These are phyloP conservation scores for Dryas integrifolia DNA, from an alignment of 331 rosid species.

Conservation along the genomic window DNA sequence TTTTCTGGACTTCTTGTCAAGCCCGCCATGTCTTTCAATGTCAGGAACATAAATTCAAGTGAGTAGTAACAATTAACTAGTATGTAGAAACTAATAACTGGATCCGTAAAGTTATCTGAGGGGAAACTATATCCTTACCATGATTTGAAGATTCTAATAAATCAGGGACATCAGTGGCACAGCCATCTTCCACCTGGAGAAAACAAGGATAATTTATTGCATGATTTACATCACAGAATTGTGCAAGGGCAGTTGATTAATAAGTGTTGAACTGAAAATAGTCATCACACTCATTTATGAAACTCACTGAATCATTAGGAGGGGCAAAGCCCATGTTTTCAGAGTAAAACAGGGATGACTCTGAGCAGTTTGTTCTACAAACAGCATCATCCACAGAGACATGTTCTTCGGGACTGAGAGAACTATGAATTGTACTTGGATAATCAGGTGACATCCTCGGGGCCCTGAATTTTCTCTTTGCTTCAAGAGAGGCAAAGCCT, in stretches of 20 bases:
- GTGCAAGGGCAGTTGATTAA: constrained; percentile 6
- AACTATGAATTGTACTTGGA: constrained; percentile 37
- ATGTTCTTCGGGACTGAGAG: constrained; percentile 37
- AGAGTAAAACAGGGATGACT: constrained; percentile 29
- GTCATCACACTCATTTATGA: constrained; percentile 12
- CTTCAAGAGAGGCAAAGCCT: constrained; percentile 97
- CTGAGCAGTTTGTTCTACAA: constrained; percentile 18
- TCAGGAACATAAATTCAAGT: constrained; percentile 31
- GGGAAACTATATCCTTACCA: constrained; percentile 43
- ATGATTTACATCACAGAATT: constrained; percentile 4
- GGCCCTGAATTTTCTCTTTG: constrained; percentile 81
- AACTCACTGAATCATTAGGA: constrained; percentile 49
- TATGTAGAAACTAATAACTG: constrained; percentile 18
- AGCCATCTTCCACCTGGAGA: constrained; percentile 42
- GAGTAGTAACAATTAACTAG: constrained; percentile 25
- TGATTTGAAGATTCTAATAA: constrained; percentile 36
- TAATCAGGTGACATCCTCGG: constrained; percentile 68
- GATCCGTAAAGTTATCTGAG: constrained; percentile 14
- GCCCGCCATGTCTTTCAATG: constrained; percentile 33
- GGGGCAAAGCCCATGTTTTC: constrained; percentile 25
- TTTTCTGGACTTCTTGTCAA: constrained; percentile 44
- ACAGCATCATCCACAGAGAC: constrained; percentile 34
- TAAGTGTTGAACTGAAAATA: constrained; percentile 1
- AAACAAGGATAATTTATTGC: neutral
- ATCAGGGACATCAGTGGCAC: constrained; percentile 34